Percentiles rank a stretch among this genome's conserved stretches.
Conservation (phyloP, 371 early-diverging fungal genomes). For the Zychaea mexicana region DNA sequence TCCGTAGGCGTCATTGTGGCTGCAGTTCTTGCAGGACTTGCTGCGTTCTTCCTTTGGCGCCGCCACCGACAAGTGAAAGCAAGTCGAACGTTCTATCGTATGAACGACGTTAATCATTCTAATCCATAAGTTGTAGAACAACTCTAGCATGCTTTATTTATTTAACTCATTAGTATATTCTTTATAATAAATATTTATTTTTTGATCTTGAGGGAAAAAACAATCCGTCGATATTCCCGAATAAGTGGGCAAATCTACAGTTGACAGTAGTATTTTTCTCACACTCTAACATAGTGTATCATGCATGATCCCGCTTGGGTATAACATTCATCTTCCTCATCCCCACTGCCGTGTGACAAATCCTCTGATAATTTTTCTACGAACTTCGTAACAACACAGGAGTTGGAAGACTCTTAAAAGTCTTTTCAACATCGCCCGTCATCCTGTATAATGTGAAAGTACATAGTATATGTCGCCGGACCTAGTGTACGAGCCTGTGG, state of each 20-base stretch:
- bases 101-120: slow-evolving; percentile 18
- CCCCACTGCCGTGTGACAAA: neutral
- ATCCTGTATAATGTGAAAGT: too few relatives aligned
- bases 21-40: slow-evolving; percentile 21
- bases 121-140: slow-evolving; percentile 2
- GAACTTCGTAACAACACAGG: too few relatives aligned
- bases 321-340: neutral
- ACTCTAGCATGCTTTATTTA: neutral
- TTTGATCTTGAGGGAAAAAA: neutral
- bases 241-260: neutral
- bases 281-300: neutral
- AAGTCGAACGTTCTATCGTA: slow-evolving; percentile 18
- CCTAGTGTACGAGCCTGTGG: too few relatives aligned
- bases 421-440: too few relatives aligned
- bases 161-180: neutral
- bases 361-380: neutral
- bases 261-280: slow-evolving; percentile 8
- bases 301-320: neutral
- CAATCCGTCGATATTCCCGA: neutral
- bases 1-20: slow-evolving; percentile 39
- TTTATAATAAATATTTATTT: neutral
- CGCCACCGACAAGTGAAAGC: slow-evolving; percentile 12
- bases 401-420: too few relatives aligned
- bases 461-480: too few relatives aligned
- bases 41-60: slow-evolving; percentile 19